These are phyloP conservation scores for Houttuynia cordata DNA, from an alignment of 164 flowering plant genomes.

Conservation along the genomic window DNA sequence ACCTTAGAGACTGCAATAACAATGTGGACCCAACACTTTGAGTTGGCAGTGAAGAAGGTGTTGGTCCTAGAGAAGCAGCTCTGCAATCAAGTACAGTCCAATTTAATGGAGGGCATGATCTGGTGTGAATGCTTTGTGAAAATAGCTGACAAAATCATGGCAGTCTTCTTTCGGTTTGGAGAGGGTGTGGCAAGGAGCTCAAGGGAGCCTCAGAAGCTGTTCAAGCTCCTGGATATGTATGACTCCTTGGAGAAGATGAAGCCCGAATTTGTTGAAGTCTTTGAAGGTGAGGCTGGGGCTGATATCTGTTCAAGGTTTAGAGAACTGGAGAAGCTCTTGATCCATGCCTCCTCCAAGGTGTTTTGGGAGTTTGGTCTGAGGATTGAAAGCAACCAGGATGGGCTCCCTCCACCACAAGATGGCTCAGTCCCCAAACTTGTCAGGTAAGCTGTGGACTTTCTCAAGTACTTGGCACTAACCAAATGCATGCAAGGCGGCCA, in stretches of 20 bases:
- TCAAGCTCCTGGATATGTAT: slow-evolving; percentile 70
- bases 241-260: slow-evolving; percentile 46
- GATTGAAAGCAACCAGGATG: slow-evolving; percentile 57
- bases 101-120: slow-evolving; percentile 36
- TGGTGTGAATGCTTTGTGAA: slow-evolving; percentile 67
- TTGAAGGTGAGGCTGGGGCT: slow-evolving; percentile 49
- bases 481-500: no score
- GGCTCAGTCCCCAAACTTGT: slow-evolving; percentile 59
- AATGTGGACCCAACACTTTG: slow-evolving; percentile 58
- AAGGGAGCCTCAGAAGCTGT: slow-evolving; percentile 67
- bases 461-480: no score
- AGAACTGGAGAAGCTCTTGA: slow-evolving; percentile 52
- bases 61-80: slow-evolving; percentile 49
- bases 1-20: slow-evolving; percentile 48
- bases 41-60: slow-evolving; percentile 42
- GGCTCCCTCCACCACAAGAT: slow-evolving; percentile 44
- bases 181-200: slow-evolving; percentile 63
- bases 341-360: slow-evolving; percentile 45
- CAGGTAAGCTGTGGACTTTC: no score
- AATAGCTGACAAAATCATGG: slow-evolving; percentile 67
- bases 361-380: slow-evolving; percentile 65
- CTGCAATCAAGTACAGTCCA: slow-evolving; percentile 32
- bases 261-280: slow-evolving; percentile 26
- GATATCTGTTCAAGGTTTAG: slow-evolving; percentile 45
- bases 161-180: slow-evolving; percentile 68